A percentile compares a stretch with the other conserved stretches of the same genome.
These are phyloP conservation scores for Hordeum marinum DNA, from an alignment of 176 grass and related monocot species.

Conservation along the genomic window DNA sequence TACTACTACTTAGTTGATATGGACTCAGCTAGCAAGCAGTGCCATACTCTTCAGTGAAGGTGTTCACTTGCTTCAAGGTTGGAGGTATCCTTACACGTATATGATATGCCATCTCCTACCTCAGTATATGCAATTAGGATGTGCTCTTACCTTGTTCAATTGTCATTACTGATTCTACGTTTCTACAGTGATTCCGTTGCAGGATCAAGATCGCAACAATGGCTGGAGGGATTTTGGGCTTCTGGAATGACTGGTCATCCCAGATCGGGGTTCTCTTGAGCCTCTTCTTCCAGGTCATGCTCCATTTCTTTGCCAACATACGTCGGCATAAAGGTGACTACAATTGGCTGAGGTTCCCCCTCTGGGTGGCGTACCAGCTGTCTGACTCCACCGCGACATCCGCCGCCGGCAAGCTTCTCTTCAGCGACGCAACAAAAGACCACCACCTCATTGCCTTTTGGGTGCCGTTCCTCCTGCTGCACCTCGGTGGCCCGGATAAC, in stretches of 20 bases:
- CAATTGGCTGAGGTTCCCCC: not conserved
- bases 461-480: constrained; percentile 33
- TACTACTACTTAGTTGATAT: not conserved
- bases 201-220: not conserved
- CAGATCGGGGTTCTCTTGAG: not conserved
- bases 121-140: too few relatives aligned
- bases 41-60: not conserved
- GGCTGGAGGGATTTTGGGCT: not conserved
- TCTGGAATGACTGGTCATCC: not conserved
- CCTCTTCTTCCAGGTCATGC: not conserved
- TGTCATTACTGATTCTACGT: too few relatives aligned
- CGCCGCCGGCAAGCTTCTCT: constrained; percentile 14
- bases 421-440: not conserved
- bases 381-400: constrained; percentile 24
- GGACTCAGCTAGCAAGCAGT: not conserved
- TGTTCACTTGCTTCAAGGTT: not conserved
- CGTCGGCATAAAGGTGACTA: not conserved
- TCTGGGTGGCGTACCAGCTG: constrained; percentile 34
- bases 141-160: too few relatives aligned
- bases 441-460: not conserved
- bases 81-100: not conserved
- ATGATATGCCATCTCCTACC: not conserved
- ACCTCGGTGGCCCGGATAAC: constrained; percentile 36
- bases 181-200: not conserved
- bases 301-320: not conserved